Percentiles rank a stretch among this genome's conserved stretches.
phyloP scores from a whole-genome alignment of 2,329 filamentous ascomycete species.

The Penicillium psychrosexuale region DNA sequence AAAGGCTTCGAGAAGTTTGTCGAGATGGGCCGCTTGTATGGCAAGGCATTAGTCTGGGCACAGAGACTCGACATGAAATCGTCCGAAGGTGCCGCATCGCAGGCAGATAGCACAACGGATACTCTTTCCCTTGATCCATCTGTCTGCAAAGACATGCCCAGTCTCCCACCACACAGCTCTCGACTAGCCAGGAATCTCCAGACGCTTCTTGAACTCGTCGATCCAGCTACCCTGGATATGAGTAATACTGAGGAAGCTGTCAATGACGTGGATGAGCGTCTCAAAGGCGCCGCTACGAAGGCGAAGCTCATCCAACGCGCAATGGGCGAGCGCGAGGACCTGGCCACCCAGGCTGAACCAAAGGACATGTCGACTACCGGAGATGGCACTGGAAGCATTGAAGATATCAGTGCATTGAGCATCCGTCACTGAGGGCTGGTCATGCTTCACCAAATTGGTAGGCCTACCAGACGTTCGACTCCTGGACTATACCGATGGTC shows the following conservation, averaged over 20 bases:
- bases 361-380: slow-evolving; percentile 30
- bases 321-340: slow-evolving; percentile 47
- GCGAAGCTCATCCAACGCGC: slow-evolving; percentile 79
- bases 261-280: slow-evolving; percentile 82
- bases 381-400: slow-evolving; percentile 46
- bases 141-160: slow-evolving; percentile 42
- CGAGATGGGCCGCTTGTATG: slow-evolving; percentile 73
- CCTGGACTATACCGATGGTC: neutral
- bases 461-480: neutral
- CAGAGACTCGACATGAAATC: slow-evolving; percentile 55
- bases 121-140: slow-evolving; percentile 26
- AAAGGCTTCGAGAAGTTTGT: slow-evolving; percentile 92
- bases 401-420: slow-evolving; percentile 46
- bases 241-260: slow-evolving; percentile 86
- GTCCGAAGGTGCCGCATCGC: slow-evolving; percentile 10
- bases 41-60: slow-evolving; percentile 78
- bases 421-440: slow-evolving; percentile 34
- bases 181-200: slow-evolving; percentile 74
- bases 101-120: slow-evolving; percentile 7
- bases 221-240: slow-evolving; percentile 72
- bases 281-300: slow-evolving; percentile 80
- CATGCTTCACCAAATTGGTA: neutral
- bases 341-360: slow-evolving; percentile 27
- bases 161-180: slow-evolving; percentile 52
- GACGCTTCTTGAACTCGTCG: slow-evolving; percentile 71